Percentiles rank a stretch among this genome's conserved stretches.
Evolutionary conservation across 257 asterid genomes (phyloP).

Genomic region (Jacaranda mimosifolia): DNA sequence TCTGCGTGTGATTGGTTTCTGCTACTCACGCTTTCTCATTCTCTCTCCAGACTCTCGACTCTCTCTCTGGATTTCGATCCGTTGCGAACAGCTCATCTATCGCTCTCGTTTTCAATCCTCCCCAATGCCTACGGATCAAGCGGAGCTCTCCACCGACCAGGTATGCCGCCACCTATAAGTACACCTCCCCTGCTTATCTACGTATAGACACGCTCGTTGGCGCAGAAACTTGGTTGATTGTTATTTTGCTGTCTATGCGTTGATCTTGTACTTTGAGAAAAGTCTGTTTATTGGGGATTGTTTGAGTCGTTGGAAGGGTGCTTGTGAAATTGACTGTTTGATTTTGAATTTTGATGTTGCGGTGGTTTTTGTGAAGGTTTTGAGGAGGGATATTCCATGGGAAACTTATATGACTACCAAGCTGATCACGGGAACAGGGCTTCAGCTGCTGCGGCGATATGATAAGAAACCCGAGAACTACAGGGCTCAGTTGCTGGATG

Average conservation of each 20-base stretch:
- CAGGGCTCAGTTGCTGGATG: constrained; percentile 88
- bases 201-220: constrained; percentile 14
- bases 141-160: constrained; percentile 57
- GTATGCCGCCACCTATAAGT: constrained; percentile 33
- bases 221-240: constrained; percentile 17
- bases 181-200: neutral
- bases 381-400: constrained; percentile 93
- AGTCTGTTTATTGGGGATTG: constrained; percentile 18
- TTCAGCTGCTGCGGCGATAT: constrained; percentile 88
- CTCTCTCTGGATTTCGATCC: constrained; percentile 59
- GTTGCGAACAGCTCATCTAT: constrained; percentile 15
- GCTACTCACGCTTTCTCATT: constrained; percentile 37
- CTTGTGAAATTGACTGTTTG: constrained; percentile 18
- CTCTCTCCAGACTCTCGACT: constrained; percentile 8
- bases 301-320: constrained; percentile 21
- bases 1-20: constrained; percentile 11
- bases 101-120: constrained; percentile 28
- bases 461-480: constrained; percentile 80
- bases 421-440: constrained; percentile 86
- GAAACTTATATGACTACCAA: constrained; percentile 91
- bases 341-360: constrained; percentile 17
- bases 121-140: constrained; percentile 57
- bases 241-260: neutral
- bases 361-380: constrained; percentile 38
- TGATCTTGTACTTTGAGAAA: constrained; percentile 17